phyloP scores from a whole-genome alignment of 2,329 filamentous ascomycete genomes.

The Pseudogymnoascus sp. region DNA sequence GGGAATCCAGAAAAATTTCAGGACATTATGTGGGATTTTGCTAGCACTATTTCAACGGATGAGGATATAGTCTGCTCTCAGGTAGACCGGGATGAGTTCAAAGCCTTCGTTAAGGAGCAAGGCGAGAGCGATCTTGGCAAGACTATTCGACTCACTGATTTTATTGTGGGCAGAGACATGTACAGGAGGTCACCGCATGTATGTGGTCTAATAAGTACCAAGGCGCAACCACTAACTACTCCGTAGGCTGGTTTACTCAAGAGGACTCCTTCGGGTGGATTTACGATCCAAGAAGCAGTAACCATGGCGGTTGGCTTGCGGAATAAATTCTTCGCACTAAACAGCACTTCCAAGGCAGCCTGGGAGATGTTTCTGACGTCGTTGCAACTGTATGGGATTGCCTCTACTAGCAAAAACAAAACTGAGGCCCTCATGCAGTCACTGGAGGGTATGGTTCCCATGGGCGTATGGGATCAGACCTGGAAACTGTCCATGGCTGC shows the following conservation, averaged over 20 bases:
- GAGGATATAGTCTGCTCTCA: not conserved
- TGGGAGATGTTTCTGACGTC: not conserved
- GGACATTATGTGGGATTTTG: not conserved
- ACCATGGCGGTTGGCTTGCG: not conserved
- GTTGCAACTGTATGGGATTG: not conserved
- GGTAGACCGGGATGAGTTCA: not conserved
- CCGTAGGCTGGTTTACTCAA: not conserved
- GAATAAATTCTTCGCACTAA: not conserved
- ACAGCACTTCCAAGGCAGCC: not conserved
- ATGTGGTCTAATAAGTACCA: not conserved
- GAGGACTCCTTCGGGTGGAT: not conserved
- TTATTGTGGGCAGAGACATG: not conserved
- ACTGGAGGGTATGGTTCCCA: not conserved
- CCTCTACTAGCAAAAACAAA: not conserved
- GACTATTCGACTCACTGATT: not conserved
- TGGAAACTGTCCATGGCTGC: not conserved
- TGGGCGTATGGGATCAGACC: not conserved
- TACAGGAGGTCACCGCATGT: not conserved
- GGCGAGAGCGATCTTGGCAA: not conserved
- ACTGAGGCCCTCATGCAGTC: not conserved
- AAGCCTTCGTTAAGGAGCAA: not conserved
- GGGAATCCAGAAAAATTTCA: not conserved
- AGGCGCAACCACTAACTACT: not conserved
- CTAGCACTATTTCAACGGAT: not conserved
- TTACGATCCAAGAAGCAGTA: not conserved